Evolutionary conservation across 768 basidiomycete species (phyloP).

Genomic region (Trametes villosa): DNA sequence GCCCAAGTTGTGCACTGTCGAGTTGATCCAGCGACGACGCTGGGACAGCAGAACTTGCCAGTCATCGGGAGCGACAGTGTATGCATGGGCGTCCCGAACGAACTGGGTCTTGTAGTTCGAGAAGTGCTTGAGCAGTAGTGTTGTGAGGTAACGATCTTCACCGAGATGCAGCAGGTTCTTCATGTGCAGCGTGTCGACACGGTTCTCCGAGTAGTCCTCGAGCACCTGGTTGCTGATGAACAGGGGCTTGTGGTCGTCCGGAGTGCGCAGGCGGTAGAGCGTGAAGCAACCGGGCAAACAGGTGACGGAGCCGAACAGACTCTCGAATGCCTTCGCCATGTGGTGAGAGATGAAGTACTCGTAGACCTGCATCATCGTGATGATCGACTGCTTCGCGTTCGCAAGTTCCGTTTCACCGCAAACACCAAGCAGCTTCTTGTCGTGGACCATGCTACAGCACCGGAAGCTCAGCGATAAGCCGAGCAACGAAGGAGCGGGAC

Average conservation of each 20-base stretch:
- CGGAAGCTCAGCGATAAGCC: not conserved
- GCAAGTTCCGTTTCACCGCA: constrained; percentile 95
- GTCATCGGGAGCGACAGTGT: constrained; percentile 93
- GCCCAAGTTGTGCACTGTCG: constrained; percentile 95
- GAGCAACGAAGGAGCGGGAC: not conserved
- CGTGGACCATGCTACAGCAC: constrained; percentile 91
- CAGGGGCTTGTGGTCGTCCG: constrained; percentile 94
- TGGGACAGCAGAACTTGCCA: constrained; percentile 95
- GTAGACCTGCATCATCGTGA: constrained; percentile 99
- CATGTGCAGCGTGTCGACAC: constrained; percentile 97
- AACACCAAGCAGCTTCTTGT: constrained; percentile 90
- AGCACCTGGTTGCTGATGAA: constrained; percentile 91
- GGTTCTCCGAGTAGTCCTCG: constrained; percentile 92
- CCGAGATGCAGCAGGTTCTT: constrained; percentile 98
- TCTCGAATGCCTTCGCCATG: constrained; percentile 98
- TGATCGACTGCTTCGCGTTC: constrained; percentile 92
- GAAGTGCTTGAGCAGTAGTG: constrained; percentile 95
- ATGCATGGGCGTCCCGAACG: constrained; percentile 91
- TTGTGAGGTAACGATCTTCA: constrained; percentile 99
- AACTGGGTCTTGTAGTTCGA: constrained; percentile 94
- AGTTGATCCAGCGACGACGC: constrained; percentile 99
- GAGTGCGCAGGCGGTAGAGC: constrained; percentile 90
- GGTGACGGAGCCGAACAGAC: constrained; percentile 95
- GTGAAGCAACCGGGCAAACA: constrained; percentile 99
- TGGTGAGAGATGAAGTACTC: constrained; percentile 99